A percentile compares a stretch with the other conserved stretches of the same genome.
Evolutionary conservation across 805 yeast species (phyloP).

Genomic region (Scheffersomyces lignosus): DNA sequence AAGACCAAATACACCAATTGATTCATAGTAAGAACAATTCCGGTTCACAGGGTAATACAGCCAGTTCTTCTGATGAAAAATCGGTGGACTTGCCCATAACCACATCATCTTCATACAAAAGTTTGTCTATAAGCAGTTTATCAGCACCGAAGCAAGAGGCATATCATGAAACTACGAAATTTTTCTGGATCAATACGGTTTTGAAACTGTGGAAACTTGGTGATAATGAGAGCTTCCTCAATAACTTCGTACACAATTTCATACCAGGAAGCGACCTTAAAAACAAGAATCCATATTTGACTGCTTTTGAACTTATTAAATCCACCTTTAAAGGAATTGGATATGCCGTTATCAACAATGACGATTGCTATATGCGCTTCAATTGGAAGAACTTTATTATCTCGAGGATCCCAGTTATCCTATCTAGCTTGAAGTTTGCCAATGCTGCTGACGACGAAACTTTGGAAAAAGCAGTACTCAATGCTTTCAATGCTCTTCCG

Average conservation of each 20-base stretch:
- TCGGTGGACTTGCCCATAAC: neutral
- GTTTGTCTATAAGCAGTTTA: neutral
- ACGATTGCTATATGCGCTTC: constrained; percentile 23
- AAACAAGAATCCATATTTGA: constrained; percentile 9
- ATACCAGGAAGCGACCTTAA: constrained; percentile 5
- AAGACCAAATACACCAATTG: constrained; percentile 3
- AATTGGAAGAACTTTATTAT: constrained; percentile 38
- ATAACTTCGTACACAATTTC: constrained; percentile 10
- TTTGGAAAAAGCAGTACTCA: constrained; percentile 15
- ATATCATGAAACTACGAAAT: constrained; percentile 5
- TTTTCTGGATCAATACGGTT: constrained; percentile 27
- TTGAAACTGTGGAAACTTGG: constrained; percentile 24
- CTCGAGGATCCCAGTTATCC: constrained; percentile 25
- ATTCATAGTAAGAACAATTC: constrained; percentile 1
- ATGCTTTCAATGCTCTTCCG: constrained; percentile 12
- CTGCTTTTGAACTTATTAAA: constrained; percentile 18
- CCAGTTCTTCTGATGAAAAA: neutral
- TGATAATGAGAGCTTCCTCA: constrained; percentile 11
- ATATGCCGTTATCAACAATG: constrained; percentile 17
- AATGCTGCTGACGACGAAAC: constrained; percentile 8
- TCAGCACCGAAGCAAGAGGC: neutral
- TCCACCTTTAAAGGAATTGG: constrained; percentile 22
- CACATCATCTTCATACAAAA: neutral
- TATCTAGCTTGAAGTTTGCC: constrained; percentile 17
- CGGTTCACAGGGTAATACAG: neutral